Percentiles rank a stretch among this genome's conserved stretches.
Conservation (phyloP, 2,329 filamentous ascomycete genomes). For the Harringtonia aguacate region DNA sequence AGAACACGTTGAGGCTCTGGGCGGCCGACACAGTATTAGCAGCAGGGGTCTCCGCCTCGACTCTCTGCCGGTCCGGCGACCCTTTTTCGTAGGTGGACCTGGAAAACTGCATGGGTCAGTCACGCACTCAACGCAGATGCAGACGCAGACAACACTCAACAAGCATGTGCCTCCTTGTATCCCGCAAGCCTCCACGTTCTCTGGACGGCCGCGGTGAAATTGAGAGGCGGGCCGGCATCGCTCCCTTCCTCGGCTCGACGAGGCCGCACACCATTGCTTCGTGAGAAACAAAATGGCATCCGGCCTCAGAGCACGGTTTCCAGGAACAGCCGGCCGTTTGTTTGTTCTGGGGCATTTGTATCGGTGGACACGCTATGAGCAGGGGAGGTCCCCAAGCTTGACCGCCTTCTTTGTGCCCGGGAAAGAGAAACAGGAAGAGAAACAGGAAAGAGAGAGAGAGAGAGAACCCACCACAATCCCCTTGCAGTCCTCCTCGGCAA, state of each 20-base stretch:
- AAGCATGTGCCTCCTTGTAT: slow-evolving; percentile 37
- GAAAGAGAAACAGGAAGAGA: not conserved
- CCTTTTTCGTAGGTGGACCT: slow-evolving; percentile 19
- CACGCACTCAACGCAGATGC: too few species aligned
- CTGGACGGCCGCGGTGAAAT: slow-evolving; percentile 36
- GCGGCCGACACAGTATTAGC: too few species aligned
- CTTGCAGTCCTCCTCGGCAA: slow-evolving; percentile 56
- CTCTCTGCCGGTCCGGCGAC: slow-evolving; percentile 15
- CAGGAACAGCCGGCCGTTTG: slow-evolving; percentile 17
- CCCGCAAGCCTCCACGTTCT: slow-evolving; percentile 36
- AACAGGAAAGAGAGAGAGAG: slow-evolving; percentile 5
- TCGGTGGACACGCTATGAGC: slow-evolving; percentile 51
- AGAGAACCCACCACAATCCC: slow-evolving; percentile 26
- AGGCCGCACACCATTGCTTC: slow-evolving; percentile 8
- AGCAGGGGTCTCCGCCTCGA: slow-evolving; percentile 7
- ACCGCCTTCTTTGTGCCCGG: slow-evolving; percentile 54
- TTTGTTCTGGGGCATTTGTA: slow-evolving; percentile 57
- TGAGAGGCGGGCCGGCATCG: slow-evolving; percentile 22
- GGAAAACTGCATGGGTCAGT: slow-evolving; percentile 24
- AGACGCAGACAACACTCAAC: slow-evolving; percentile 3
- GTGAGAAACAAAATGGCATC: slow-evolving; percentile 2
- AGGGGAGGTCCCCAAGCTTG: slow-evolving; percentile 22
- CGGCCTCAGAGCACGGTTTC: not conserved
- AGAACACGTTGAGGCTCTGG: slow-evolving; percentile 30
- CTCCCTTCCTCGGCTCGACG: slow-evolving; percentile 7